Conservation (phyloP, 1,284 basidiomycete species). For the Rhizopogon parksii region DNA sequence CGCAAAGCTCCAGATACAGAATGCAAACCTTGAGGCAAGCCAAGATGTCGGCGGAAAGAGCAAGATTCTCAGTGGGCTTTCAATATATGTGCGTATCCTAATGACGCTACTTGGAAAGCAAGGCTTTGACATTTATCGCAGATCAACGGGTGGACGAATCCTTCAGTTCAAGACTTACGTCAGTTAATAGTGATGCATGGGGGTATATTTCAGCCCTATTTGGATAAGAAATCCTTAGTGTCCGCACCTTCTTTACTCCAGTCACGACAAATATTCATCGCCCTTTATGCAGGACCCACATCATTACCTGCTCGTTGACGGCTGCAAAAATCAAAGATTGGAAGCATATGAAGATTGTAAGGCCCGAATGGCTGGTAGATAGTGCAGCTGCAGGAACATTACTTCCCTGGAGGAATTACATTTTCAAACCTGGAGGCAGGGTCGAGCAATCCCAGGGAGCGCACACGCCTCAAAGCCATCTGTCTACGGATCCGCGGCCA, state of each 20-base stretch:
- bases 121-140: slow-evolving; percentile 22
- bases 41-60: slow-evolving; percentile 27
- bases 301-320: slow-evolving; percentile 86
- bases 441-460: slow-evolving; percentile 45
- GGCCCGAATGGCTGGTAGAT: slow-evolving; percentile 82
- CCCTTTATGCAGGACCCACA: slow-evolving; percentile 61
- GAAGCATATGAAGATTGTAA: slow-evolving; percentile 81
- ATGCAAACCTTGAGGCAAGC: slow-evolving; percentile 47
- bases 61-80: slow-evolving; percentile 65
- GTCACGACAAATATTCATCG: slow-evolving; percentile 6
- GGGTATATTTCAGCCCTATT: slow-evolving; percentile 77
- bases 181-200: slow-evolving; percentile 79
- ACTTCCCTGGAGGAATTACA: slow-evolving; percentile 72
- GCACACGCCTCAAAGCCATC: slow-evolving; percentile 30
- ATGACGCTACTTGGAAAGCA: not conserved
- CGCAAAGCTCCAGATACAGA: slow-evolving; percentile 85
- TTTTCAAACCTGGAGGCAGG: slow-evolving; percentile 44
- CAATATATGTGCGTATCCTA: slow-evolving; percentile 64
- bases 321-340: slow-evolving; percentile 87
- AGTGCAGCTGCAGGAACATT: slow-evolving; percentile 61
- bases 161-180: slow-evolving; percentile 81
- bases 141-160: slow-evolving; percentile 89
- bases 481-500: slow-evolving; percentile 15
- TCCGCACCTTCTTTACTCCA: slow-evolving; percentile 32
- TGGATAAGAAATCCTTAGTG: slow-evolving; percentile 74